Conservation (phyloP, 805 yeast genomes). For the Lachancea lanzarotensis region DNA sequence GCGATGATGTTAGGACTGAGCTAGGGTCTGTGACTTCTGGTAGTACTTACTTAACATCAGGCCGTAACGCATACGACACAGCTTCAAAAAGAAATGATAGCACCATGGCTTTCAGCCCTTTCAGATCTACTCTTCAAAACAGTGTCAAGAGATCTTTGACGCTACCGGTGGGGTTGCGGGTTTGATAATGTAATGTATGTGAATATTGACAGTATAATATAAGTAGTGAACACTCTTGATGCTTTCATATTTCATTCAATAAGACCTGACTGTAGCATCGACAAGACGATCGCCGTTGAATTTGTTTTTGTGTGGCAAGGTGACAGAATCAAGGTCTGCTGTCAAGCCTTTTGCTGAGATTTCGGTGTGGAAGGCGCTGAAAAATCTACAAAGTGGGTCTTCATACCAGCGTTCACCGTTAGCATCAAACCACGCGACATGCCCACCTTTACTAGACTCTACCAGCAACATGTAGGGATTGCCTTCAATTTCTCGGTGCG, state of each 20-base stretch:
- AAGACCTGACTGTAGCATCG: constrained; percentile 8
- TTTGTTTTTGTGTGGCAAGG: constrained; percentile 15
- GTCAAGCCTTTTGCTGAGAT: constrained; percentile 22
- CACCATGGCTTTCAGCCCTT: constrained; percentile 15
- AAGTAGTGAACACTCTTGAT: no score
- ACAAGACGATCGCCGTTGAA: constrained; percentile 8
- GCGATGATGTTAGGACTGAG: constrained; percentile 1
- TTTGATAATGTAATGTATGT: constrained; percentile 10
- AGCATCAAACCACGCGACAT: constrained; percentile 67
- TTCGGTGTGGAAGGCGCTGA: constrained; percentile 31
- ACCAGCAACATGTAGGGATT: constrained; percentile 58
- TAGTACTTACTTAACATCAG: neutral
- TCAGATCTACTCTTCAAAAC: constrained; percentile 5
- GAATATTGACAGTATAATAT: neutral
- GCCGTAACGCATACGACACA: neutral
- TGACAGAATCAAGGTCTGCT: constrained; percentile 11
- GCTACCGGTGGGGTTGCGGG: constrained; percentile 27
- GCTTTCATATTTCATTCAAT: neutral
- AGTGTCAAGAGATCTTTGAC: constrained; percentile 27
- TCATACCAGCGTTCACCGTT: constrained; percentile 63
- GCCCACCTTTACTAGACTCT: constrained; percentile 70
- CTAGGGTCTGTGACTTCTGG: constrained; percentile 4
- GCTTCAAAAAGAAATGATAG: constrained; percentile 10
- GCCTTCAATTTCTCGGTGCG: constrained; percentile 40
- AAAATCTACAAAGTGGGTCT: constrained; percentile 42